These are phyloP conservation scores for Protomyces pachydermus DNA, from an alignment of 1,139 yeast genomes.

Conservation along the genomic window DNA sequence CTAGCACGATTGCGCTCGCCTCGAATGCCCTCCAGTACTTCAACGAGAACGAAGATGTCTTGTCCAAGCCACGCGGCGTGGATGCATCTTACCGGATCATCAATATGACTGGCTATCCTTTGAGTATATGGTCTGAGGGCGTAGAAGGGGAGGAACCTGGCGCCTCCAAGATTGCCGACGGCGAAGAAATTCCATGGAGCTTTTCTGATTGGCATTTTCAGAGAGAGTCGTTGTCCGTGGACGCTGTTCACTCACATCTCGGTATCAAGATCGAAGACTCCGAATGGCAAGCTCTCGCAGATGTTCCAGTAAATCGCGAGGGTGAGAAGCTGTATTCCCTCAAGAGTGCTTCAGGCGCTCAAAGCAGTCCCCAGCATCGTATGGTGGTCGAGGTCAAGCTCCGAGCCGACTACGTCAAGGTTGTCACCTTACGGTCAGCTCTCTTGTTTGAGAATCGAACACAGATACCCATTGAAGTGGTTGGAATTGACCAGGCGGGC, in stretches of 20 bases:
- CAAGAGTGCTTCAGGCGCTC: conserved; percentile 36
- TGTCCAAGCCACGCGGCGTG: conserved; percentile 64
- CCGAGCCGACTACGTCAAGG: conserved; percentile 72
- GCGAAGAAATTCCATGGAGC: conserved; percentile 68
- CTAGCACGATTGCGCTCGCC: conserved; percentile 52
- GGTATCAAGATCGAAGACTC: conserved; percentile 46
- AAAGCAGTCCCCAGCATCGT: conserved; percentile 51
- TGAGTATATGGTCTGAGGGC: conserved; percentile 70
- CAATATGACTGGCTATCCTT: conserved; percentile 78
- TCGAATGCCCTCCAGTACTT: conserved; percentile 56
- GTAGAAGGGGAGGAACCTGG: conserved; percentile 35
- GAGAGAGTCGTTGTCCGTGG: conserved; percentile 51
- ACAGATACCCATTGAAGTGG: conserved; percentile 53
- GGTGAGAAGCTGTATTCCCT: conserved; percentile 75
- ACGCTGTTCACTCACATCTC: conserved; percentile 18
- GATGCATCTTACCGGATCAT: conserved; percentile 75
- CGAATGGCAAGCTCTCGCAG: conserved; percentile 50
- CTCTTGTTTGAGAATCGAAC: conserved; percentile 66
- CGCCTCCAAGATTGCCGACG: conserved; percentile 46
- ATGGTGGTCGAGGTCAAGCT: conserved; percentile 65
- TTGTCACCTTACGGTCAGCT: conserved; percentile 70
- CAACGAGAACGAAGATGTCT: conserved; percentile 55
- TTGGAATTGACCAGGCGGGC: conserved; percentile 39
- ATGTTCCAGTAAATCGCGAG: conserved; percentile 68
- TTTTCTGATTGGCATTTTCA: conserved; percentile 90